Evolutionary conservation across 768 basidiomycete genomes (phyloP), one percentile per base, ranked within the genome.

Genomic region (Tylopilus rubrobrunneus): DNA sequence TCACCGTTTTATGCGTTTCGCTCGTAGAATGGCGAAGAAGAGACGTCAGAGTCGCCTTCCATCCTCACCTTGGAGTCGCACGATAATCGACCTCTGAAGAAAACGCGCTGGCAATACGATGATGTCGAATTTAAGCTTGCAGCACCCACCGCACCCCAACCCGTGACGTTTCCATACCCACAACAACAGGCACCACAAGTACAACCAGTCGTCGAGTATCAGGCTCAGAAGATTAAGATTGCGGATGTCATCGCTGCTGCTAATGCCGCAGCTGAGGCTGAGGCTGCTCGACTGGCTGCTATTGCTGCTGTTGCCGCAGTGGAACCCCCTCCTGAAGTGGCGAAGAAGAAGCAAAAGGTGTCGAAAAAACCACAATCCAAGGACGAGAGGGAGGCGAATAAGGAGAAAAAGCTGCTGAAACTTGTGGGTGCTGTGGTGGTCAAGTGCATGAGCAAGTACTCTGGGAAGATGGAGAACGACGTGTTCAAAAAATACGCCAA

Each of bases 401-500:
- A 86, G 76, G 93, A 97, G 73, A 95, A 93, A 78, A 73, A 82
- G 56, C 65, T 97, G 57, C 65, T 85, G 59, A 91, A 91, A 67
- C 77, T 98, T 34, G 83, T 98, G 17, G 89, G 92, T 7, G 84
- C 85, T 2, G 84, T 96, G 7, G 96, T 99, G 39, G 96, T 99
- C 37, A 88, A 85, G 70, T 85, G 78, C 53, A 94, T 98, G 93
- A 89, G 86, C 53, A 97, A 94, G 74, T 86, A 98, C 65, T 78
- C 84, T 48, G 77, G 84, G 50, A 73, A 84, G 43, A 79, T 97
- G 68, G 81, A 84, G 51, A 80, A 81, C 47, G 93, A 97, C 7
- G 68, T 77, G 49, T 98, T 98, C 81, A 99, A 99, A 78, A 86
- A 86, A 66, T 85, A 97, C 66, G 97, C 97, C 3, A 92, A 93